phyloP scores from a whole-genome alignment of 1,139 yeast species.

The Pichia sp. region DNA sequence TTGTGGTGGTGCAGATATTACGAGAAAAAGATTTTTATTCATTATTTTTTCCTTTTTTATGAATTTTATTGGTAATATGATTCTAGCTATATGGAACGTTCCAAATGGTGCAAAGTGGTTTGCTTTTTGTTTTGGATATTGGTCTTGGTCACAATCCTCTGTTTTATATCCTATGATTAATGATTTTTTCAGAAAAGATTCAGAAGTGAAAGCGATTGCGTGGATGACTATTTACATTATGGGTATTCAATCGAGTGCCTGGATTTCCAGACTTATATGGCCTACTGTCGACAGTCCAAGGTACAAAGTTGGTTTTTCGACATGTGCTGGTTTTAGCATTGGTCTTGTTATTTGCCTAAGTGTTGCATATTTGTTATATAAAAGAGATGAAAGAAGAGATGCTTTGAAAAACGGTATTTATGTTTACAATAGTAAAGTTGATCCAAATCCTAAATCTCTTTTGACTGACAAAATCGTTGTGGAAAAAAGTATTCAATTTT shows the following conservation, averaged over 20 bases:
- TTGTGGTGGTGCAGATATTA: slow-evolving; percentile 45
- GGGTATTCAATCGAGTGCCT: slow-evolving; percentile 38
- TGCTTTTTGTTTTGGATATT: slow-evolving; percentile 42
- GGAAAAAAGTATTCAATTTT: no score
- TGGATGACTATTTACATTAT: slow-evolving; percentile 41
- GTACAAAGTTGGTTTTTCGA: slow-evolving; percentile 42
- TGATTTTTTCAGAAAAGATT: slow-evolving; percentile 42
- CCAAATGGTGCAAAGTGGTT: slow-evolving; percentile 45
- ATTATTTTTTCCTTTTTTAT: slow-evolving; percentile 37
- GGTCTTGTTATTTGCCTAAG: slow-evolving; percentile 22
- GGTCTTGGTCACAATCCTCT: slow-evolving; percentile 41
- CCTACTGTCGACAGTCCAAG: slow-evolving; percentile 48
- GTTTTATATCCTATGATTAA: slow-evolving; percentile 43
- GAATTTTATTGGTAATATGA: slow-evolving; percentile 33
- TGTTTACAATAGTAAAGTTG: slow-evolving; percentile 36
- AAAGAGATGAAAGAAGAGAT: slow-evolving; percentile 46
- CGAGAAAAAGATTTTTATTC: slow-evolving; percentile 40
- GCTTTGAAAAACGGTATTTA: slow-evolving; percentile 51
- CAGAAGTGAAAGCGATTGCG: slow-evolving; percentile 39
- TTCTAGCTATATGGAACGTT: slow-evolving; percentile 43
- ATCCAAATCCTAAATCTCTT: slow-evolving; percentile 1
- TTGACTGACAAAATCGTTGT: neutral
- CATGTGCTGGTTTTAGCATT: slow-evolving; percentile 27
- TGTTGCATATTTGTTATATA: slow-evolving; percentile 50
- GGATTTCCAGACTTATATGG: slow-evolving; percentile 44